phyloP scores from a whole-genome alignment of 805 yeast species.

The Zygosaccharomyces pseudorouxii region DNA sequence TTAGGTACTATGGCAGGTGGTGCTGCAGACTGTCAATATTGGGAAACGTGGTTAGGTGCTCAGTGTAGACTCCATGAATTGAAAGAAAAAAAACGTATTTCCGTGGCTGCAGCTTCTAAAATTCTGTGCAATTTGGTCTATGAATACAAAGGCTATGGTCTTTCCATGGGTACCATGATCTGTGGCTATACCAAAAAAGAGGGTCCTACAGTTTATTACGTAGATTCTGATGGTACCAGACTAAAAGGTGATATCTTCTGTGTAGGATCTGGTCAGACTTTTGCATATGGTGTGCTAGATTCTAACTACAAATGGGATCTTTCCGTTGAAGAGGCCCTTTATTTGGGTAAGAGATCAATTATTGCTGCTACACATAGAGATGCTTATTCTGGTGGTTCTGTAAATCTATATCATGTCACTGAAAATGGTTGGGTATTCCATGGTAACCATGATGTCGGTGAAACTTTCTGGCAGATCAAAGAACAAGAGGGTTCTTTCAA shows the following conservation, averaged over 20 bases:
- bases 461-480: constrained; percentile 86
- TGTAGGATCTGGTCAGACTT: constrained; percentile 99
- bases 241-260: constrained; percentile 91
- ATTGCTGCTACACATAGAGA: constrained; percentile 98
- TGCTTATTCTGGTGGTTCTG: constrained; percentile 96
- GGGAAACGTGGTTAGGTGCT: constrained; percentile 99
- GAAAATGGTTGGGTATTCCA: constrained; percentile 94
- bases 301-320: constrained; percentile 90
- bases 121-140: constrained; percentile 86
- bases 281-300: constrained; percentile 97
- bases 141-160: constrained; percentile 95
- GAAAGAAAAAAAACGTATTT: constrained; percentile 88
- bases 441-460: constrained; percentile 91
- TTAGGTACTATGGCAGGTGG: constrained; percentile 99
- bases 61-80: constrained; percentile 94
- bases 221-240: constrained; percentile 96
- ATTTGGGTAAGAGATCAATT: constrained; percentile 90
- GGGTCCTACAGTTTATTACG: constrained; percentile 93
- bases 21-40: constrained; percentile 98
- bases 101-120: constrained; percentile 95
- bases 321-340: constrained; percentile 86
- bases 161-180: constrained; percentile 98
- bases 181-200: constrained; percentile 95
- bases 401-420: constrained; percentile 87
- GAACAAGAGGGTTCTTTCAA: constrained; percentile 85